Conservation (phyloP, 306 rosid species). For the Acmispon strigosus region DNA sequence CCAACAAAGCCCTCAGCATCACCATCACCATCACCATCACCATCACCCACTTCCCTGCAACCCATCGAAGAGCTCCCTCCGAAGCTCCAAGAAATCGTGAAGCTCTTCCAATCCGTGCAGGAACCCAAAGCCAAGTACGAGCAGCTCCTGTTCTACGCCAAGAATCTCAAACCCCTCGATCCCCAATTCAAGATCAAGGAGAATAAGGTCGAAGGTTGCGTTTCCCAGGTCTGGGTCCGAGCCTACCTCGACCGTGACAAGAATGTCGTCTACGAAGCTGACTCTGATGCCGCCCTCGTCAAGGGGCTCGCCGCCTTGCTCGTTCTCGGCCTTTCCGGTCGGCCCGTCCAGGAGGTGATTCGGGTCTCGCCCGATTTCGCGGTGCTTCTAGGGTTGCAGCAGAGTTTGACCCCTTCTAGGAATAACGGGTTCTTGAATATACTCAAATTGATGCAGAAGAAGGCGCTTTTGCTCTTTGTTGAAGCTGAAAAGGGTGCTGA, state of each 20-base stretch:
- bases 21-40: constrained; percentile 22
- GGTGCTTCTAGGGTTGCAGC: constrained; percentile 74
- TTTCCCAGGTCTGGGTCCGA: constrained; percentile 98
- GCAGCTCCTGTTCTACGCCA: constrained; percentile 86
- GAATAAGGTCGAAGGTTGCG: constrained; percentile 92
- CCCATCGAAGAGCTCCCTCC: constrained; percentile 91
- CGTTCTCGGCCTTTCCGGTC: constrained; percentile 70
- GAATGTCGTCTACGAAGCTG: constrained; percentile 78
- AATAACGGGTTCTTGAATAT: constrained; percentile 92
- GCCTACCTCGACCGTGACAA: constrained; percentile 59
- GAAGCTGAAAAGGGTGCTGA: constrained; percentile 47
- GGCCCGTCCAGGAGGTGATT: constrained; percentile 54
- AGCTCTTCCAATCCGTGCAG: constrained; percentile 76
- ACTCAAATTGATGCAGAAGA: constrained; percentile 90
- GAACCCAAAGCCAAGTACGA: constrained; percentile 80
- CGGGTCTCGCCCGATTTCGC: constrained; percentile 76
- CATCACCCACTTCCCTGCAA: constrained; percentile 42
- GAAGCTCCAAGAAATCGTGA: constrained; percentile 80
- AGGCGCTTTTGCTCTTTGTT: constrained; percentile 49
- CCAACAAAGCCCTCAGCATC: constrained; percentile 19
- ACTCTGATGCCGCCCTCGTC: constrained; percentile 78
- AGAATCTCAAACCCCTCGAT: constrained; percentile 75
- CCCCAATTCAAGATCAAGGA: constrained; percentile 51
- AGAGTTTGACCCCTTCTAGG: constrained; percentile 83
- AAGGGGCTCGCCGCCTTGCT: constrained; percentile 93